Evolutionary conservation across 1,139 yeast species (phyloP).

Genomic region (Saccharomyces hybrid): DNA sequence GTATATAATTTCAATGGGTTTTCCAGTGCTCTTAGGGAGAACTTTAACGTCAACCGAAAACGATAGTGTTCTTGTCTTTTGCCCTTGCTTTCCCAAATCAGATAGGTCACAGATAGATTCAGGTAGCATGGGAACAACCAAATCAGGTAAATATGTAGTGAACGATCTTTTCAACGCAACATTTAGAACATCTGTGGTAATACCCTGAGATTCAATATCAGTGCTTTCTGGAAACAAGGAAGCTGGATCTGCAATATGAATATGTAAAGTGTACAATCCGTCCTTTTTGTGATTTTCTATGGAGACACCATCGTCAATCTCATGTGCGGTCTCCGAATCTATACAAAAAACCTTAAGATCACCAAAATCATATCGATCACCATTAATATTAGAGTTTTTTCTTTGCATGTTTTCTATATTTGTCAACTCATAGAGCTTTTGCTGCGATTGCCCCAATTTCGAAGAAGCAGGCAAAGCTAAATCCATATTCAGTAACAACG

Average conservation of each 20-base stretch:
- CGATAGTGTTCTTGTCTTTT: slow-evolving; percentile 43
- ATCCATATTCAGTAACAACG: slow-evolving; percentile 20
- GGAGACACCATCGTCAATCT: slow-evolving; percentile 90
- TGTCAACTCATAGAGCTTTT: slow-evolving; percentile 24
- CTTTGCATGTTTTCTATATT: background rate
- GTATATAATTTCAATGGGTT: slow-evolving; percentile 28
- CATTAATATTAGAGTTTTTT: slow-evolving; percentile 35
- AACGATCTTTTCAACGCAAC: slow-evolving; percentile 56
- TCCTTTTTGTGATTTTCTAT: slow-evolving; percentile 36
- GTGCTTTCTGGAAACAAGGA: slow-evolving; percentile 39
- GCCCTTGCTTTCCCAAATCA: slow-evolving; percentile 48
- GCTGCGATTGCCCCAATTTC: slow-evolving; percentile 9
- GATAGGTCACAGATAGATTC: slow-evolving; percentile 42
- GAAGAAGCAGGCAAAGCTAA: slow-evolving; percentile 18
- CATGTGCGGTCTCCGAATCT: slow-evolving; percentile 74
- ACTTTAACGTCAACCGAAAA: slow-evolving; percentile 36
- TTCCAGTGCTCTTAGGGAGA: slow-evolving; percentile 20
- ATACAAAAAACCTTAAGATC: slow-evolving; percentile 68
- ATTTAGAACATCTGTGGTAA: slow-evolving; percentile 43
- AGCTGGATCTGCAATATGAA: slow-evolving; percentile 87
- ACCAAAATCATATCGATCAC: slow-evolving; percentile 38
- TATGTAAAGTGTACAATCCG: slow-evolving; percentile 40
- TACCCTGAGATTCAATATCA: slow-evolving; percentile 19
- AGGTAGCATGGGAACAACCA: slow-evolving; percentile 67
- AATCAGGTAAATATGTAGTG: slow-evolving; percentile 72